A percentile compares a stretch with the other conserved stretches of the same genome.
phyloP scores from a whole-genome alignment of 139 green algal genomes.

The Chloropicon primus region DNA sequence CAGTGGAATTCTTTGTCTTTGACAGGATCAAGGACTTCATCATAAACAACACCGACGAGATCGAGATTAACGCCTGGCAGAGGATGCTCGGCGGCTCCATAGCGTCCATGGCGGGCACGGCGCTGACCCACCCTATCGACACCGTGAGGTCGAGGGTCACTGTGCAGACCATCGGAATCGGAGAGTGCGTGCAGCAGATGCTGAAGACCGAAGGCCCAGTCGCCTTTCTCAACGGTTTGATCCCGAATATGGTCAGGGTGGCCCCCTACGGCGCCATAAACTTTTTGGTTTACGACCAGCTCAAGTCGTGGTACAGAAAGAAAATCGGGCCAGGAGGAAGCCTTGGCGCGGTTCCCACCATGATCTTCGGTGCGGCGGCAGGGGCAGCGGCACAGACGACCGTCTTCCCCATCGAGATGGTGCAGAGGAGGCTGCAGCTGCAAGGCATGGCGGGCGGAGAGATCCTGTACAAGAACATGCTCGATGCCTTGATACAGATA shows the following conservation, averaged over 20 bases:
- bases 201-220: constrained; percentile 1
- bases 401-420: constrained; percentile 13
- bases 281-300: constrained; percentile 8
- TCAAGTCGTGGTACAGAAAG: constrained; percentile 5
- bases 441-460: background rate
- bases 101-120: constrained; percentile 7
- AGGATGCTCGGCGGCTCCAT: constrained; percentile 7
- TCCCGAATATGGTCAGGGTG: constrained; percentile 9
- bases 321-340: background rate
- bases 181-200: background rate
- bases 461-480: constrained; percentile 8
- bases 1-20: constrained; percentile 61
- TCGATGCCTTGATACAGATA: background rate
- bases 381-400: constrained; percentile 9
- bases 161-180: background rate
- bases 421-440: constrained; percentile 11
- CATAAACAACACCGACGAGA: constrained; percentile 44
- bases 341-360: background rate
- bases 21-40: constrained; percentile 45
- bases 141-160: constrained; percentile 11
- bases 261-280: constrained; percentile 14
- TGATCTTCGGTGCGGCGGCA: constrained; percentile 1
- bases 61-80: constrained; percentile 59
- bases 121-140: constrained; percentile 15
- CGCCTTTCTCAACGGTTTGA: constrained; percentile 6